phyloP scores from a whole-genome alignment of 768 basidiomycete genomes.

The Terana coerulea region DNA sequence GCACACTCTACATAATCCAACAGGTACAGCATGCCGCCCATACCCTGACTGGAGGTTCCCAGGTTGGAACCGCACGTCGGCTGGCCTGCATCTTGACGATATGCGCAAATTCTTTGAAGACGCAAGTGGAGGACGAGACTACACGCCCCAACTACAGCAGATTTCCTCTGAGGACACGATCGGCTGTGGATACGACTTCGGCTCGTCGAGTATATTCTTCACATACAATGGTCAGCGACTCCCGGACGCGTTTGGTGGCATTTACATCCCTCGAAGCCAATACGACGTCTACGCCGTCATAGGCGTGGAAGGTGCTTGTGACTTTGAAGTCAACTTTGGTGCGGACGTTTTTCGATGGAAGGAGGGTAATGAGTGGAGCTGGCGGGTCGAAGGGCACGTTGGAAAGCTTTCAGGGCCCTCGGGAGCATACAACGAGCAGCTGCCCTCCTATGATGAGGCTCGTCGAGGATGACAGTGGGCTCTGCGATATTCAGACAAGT shows the following conservation, averaged over 20 bases:
- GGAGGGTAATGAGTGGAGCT: slow-evolving; percentile 62
- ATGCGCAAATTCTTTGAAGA: slow-evolving; percentile 73
- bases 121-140: slow-evolving; percentile 60
- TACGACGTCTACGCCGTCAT: slow-evolving; percentile 64
- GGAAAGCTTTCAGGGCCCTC: slow-evolving; percentile 38
- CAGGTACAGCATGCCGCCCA: slow-evolving; percentile 62
- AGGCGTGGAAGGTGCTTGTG: slow-evolving; percentile 51
- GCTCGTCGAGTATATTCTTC: slow-evolving; percentile 51
- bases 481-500: neutral
- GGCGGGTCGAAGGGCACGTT: slow-evolving; percentile 63
- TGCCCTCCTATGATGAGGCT: slow-evolving; percentile 26
- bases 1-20: no score
- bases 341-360: slow-evolving; percentile 55
- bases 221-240: slow-evolving; percentile 60
- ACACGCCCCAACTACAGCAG: slow-evolving; percentile 29
- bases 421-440: slow-evolving; percentile 37
- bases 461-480: slow-evolving; percentile 5
- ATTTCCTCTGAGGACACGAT: slow-evolving; percentile 47
- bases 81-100: slow-evolving; percentile 67
- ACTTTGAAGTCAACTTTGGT: slow-evolving; percentile 65
- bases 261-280: slow-evolving; percentile 48
- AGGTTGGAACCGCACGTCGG: slow-evolving; percentile 68
- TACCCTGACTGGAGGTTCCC: slow-evolving; percentile 66
- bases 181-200: slow-evolving; percentile 64
- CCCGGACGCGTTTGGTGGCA: slow-evolving; percentile 52